Base-by-base conservation (phyloP, 2,329 filamentous ascomycete genomes). In the Ophiostoma ulmi region DNA sequence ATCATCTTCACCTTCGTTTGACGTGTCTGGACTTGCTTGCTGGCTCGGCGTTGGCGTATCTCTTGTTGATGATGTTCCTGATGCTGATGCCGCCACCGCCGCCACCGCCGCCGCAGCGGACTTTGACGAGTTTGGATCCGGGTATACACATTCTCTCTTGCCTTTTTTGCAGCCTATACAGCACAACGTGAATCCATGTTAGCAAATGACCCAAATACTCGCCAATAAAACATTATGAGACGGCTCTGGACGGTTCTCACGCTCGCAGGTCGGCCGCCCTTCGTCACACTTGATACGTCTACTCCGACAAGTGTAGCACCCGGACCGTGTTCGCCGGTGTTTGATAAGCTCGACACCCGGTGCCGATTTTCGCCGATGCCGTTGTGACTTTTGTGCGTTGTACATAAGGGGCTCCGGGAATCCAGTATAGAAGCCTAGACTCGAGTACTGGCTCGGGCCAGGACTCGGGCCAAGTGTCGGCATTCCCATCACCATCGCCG, bases 211-310 rank as follows among this genome's bases (percentile, higher is more conserved):
- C 10, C 20, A 6, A 13, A 31, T 31, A 48, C 44, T 48, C 6
- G 20, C 17, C n/a, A 22, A 26, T 22, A 22, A 17, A 22, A 38
- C 10, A 39, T 41, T 5, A 8, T 64, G 31, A 31, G 31, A 31
- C 31, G 31, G 31, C 31, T 17, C 22, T 1, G 2, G 20, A 35
- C 13, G 26, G 14, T 13, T 39, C 75, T 84, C 82, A 90, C 88
- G 84, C 78, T 97, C 94, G 80, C 95, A 98, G 69, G 91, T 85
- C 14, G 95, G 95, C 75, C 90, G 91, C 31, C 84, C 87, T 80
- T 99, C 95, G 78, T 98, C 95, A 79, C 95, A 99, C 91, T 91
- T 98, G 69, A 98, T 94, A 79, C 95, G 88, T 75, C 95, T 87
- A 76, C 90, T 90, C 72, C 95, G 87, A 80, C 95, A 99, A 66